These are phyloP conservation scores for Poterioochromonas sp. DNA, from an alignment of 352 stramenopile genomes.

Conservation along the genomic window DNA sequence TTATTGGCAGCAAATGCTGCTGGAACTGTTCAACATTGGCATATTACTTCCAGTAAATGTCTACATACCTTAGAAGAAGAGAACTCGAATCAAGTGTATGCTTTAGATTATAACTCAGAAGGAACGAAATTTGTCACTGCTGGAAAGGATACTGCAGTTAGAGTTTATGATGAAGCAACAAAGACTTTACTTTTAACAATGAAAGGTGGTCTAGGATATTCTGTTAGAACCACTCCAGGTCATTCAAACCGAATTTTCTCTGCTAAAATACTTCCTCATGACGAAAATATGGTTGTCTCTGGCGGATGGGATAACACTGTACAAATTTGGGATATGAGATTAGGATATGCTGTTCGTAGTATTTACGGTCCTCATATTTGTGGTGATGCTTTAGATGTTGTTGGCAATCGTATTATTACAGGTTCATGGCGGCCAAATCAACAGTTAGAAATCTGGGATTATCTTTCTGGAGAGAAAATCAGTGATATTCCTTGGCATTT, in stretches of 20 bases:
- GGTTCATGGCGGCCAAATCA: constrained; percentile 75
- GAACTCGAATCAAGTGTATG: constrained; percentile 72
- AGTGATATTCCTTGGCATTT: constrained; percentile 65
- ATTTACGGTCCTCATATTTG: constrained; percentile 79
- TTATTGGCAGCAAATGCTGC: constrained; percentile 72
- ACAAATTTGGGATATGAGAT: constrained; percentile 77
- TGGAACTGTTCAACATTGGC: constrained; percentile 76
- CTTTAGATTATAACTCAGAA: constrained; percentile 70
- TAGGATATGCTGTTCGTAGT: constrained; percentile 66
- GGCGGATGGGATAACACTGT: constrained; percentile 83
- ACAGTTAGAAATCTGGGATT: constrained; percentile 78
- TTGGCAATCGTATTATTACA: constrained; percentile 62
- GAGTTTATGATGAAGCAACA: constrained; percentile 68
- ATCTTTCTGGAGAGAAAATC: constrained; percentile 63
- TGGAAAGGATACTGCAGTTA: constrained; percentile 65
- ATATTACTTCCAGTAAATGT: constrained; percentile 79
- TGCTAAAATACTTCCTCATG: constrained; percentile 67
- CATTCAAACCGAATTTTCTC: constrained; percentile 83
- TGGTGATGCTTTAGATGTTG: constrained; percentile 50
- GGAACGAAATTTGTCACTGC: constrained; percentile 70
- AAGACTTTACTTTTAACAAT: constrained; percentile 57
- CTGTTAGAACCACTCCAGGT: constrained; percentile 50
- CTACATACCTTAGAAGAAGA: constrained; percentile 70
- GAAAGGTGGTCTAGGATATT: constrained; percentile 42
- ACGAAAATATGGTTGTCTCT: constrained; percentile 67